Base-by-base conservation (phyloP, 139 green algal species). In the Micractinium conductrix region DNA sequence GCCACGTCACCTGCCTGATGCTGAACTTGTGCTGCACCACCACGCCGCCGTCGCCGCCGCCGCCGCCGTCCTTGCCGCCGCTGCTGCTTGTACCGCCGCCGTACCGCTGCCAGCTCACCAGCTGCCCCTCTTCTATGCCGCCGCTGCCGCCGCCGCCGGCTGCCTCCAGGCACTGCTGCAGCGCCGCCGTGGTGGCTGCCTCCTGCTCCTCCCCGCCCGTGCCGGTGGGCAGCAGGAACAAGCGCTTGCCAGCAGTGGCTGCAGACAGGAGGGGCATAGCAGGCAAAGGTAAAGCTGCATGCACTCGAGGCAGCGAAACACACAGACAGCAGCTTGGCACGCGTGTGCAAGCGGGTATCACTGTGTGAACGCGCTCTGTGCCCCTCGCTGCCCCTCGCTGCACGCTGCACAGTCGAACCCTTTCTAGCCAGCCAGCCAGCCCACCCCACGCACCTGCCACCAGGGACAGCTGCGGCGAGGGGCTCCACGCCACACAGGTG, bases 1-100 rank as follows among this genome's bases (percentile, higher is more conserved):
- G 96, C 96, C 96, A 99, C 2, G 95, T 88, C 5, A 98, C 72
- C 14, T 91, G 78, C 43, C 42, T 81, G 22, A 98, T 87, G 33
- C 79, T 42, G 69, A 91, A 88, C 68, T 75, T 73, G 81, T 90
- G 88, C 37, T 82, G 35, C 24, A 95, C 79, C 42, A 88, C 72
- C 68, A 91, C 28, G 10, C 84, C 86, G 30, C 88, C 87, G 44
- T 84, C 81, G 65, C 44, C 63, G 67, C 68, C 37, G 40, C 74
- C 24, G 35, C 74, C 38, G 45, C 78, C 69, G 72, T 55, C 71
- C 43, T 42, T n/a, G 55, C 78, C 69, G 72, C 74, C 24, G 35
- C 74, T 26, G 45, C 78, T 55, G 72, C 70, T 55, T 33, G 28
- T n/a, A 42, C 78, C 69, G 72, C 72, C 70, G 17, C n/a, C 58